These are phyloP conservation scores for Debaryomyces sp. DNA, from an alignment of 1,139 yeast species.

Conservation along the genomic window DNA sequence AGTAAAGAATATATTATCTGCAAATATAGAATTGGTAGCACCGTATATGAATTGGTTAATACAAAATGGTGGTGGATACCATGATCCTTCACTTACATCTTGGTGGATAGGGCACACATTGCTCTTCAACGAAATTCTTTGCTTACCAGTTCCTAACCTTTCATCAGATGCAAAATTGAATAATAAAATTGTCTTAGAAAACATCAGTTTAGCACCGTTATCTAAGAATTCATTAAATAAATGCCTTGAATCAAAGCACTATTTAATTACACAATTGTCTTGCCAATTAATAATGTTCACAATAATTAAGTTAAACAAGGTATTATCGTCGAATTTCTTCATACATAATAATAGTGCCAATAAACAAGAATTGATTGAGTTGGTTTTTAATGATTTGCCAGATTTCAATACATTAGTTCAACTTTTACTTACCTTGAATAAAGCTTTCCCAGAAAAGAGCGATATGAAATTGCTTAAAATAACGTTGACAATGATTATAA, in stretches of 20 bases:
- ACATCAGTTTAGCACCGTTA: slow-evolving; percentile 68
- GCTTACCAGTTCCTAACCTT: slow-evolving; percentile 51
- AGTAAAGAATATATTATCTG: slow-evolving; percentile 50
- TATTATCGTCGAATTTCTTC: slow-evolving; percentile 38
- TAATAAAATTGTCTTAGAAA: slow-evolving; percentile 43
- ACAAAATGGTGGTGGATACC: slow-evolving; percentile 57
- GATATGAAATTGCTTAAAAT: slow-evolving; percentile 25
- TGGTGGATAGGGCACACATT: slow-evolving; percentile 82
- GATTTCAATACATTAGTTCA: slow-evolving; percentile 27
- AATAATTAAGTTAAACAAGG: slow-evolving; percentile 51
- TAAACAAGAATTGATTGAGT: slow-evolving; percentile 32
- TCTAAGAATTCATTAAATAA: slow-evolving; percentile 59
- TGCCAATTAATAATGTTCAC: slow-evolving; percentile 60
- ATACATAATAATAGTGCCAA: slow-evolving; percentile 21
- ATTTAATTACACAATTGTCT: slow-evolving; percentile 65
- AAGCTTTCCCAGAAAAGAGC: slow-evolving; percentile 11
- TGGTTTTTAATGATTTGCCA: slow-evolving; percentile 33
- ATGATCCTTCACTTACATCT: slow-evolving; percentile 72
- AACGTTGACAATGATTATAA: slow-evolving; percentile 28
- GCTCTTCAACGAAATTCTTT: slow-evolving; percentile 59
- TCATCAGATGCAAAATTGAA: slow-evolving; percentile 16
- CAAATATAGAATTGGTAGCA: slow-evolving; percentile 71
- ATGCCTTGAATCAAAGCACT: slow-evolving; percentile 56
- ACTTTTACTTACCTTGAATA: slow-evolving; percentile 13
- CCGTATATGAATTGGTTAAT: slow-evolving; percentile 66